These are phyloP conservation scores for Candida golubevii DNA, from an alignment of 805 yeast species.

Conservation along the genomic window DNA sequence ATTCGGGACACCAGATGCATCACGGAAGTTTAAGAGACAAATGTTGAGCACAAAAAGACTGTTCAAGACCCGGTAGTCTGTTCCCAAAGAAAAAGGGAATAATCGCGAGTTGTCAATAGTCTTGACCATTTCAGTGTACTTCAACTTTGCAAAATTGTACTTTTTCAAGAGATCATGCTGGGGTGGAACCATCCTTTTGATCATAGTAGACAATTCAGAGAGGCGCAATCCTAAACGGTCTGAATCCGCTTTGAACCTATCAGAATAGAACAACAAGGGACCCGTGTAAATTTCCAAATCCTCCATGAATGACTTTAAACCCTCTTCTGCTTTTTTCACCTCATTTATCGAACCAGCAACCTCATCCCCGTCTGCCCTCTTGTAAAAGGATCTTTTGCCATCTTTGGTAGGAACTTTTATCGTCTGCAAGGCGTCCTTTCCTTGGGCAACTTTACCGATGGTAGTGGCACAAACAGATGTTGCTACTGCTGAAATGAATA, in stretches of 20 bases:
- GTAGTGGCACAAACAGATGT: too few species aligned
- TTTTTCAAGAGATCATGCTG: neutral
- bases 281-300: neutral
- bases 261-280: neutral
- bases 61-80: neutral
- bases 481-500: too few species aligned
- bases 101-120: neutral
- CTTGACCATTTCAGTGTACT: neutral
- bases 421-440: too few species aligned
- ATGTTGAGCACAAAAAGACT: neutral
- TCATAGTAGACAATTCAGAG: neutral
- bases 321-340: neutral
- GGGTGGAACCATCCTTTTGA: neutral
- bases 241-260: neutral
- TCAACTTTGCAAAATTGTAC: neutral
- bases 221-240: neutral
- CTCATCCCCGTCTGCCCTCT: too few species aligned
- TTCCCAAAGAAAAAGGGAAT: neutral
- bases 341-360: too few species aligned
- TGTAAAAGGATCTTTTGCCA: too few species aligned
- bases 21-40: neutral
- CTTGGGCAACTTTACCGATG: too few species aligned
- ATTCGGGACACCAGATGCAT: neutral
- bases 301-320: neutral
- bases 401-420: too few species aligned